Evolutionary conservation across 306 rosid species (phyloP).

Genomic region (Castanea sativa): DNA sequence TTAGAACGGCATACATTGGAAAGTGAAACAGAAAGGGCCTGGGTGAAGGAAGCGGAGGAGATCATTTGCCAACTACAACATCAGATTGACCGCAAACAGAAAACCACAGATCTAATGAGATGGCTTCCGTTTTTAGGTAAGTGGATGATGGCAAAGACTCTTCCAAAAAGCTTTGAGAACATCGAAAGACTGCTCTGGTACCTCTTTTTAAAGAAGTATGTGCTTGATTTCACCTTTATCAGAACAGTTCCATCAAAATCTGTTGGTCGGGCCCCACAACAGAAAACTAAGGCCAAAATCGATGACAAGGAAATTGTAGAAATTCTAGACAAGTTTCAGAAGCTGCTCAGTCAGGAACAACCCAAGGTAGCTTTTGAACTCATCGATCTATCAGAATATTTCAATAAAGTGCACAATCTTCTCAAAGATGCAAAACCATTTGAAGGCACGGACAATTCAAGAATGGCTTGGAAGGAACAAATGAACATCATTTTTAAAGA

Average conservation of each 20-base stretch:
- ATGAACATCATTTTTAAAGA: background rate
- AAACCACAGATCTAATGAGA: background rate
- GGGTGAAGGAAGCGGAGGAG: slow-evolving; percentile 26
- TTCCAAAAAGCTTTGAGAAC: no score
- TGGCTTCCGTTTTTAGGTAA: background rate
- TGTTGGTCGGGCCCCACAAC: background rate
- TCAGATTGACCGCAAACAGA: background rate
- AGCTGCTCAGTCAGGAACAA: no score
- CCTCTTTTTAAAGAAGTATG: background rate
- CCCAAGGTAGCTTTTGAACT: no score
- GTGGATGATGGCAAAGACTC: background rate
- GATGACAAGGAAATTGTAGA: background rate
- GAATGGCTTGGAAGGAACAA: slow-evolving; percentile 13
- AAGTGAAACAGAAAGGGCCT: slow-evolving; percentile 26
- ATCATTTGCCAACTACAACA: background rate
- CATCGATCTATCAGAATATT: background rate
- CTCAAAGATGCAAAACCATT: background rate
- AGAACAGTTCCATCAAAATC: slow-evolving; percentile 14
- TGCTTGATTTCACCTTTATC: slow-evolving; percentile 1
- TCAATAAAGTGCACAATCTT: background rate
- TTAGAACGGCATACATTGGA: slow-evolving; percentile 17
- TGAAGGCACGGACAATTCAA: background rate
- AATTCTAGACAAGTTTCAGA: no score
- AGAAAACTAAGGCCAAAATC: background rate
- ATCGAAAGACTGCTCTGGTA: no score